These are phyloP conservation scores for Plasmodium chabaudi DNA, from an alignment of 169 alveolate species.

Conservation along the genomic window DNA sequence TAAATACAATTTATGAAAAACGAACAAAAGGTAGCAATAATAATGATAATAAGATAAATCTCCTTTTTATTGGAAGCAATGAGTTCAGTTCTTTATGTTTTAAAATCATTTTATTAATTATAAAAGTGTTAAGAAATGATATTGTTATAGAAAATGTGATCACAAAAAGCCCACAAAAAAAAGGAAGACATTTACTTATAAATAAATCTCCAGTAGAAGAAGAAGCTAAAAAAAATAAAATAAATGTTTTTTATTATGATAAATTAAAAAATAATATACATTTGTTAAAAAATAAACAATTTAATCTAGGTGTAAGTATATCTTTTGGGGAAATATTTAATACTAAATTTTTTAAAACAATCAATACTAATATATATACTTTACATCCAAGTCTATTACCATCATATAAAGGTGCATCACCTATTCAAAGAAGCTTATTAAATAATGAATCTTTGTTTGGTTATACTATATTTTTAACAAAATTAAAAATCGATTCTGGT, in stretches of 20 bases:
- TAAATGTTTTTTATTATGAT: conserved; percentile 60
- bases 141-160: conserved; percentile 32
- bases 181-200: conserved; percentile 37
- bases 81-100: conserved; percentile 50
- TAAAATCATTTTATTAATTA: conserved; percentile 37
- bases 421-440: conserved; percentile 72
- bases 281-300: conserved; percentile 34
- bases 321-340: conserved; percentile 74
- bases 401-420: conserved; percentile 62
- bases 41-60: background rate
- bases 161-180: conserved; percentile 56
- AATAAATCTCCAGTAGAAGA: conserved; percentile 45
- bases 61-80: conserved; percentile 59
- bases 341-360: conserved; percentile 34
- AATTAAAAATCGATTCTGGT: conserved; percentile 40
- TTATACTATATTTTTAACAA: conserved; percentile 47
- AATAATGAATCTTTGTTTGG: conserved; percentile 63
- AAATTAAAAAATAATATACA: conserved; percentile 45
- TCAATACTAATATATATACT: conserved; percentile 39
- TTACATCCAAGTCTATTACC: conserved; percentile 75
- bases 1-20: background rate
- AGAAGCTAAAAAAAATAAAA: conserved; percentile 33
- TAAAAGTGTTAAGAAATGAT: conserved; percentile 43
- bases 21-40: background rate
- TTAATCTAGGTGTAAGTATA: conserved; percentile 43